A percentile compares a stretch with the other conserved stretches of the same genome.
Evolutionary conservation across 768 basidiomycete species (phyloP).

Genomic region (Lanmaoa pseudosensibilis): DNA sequence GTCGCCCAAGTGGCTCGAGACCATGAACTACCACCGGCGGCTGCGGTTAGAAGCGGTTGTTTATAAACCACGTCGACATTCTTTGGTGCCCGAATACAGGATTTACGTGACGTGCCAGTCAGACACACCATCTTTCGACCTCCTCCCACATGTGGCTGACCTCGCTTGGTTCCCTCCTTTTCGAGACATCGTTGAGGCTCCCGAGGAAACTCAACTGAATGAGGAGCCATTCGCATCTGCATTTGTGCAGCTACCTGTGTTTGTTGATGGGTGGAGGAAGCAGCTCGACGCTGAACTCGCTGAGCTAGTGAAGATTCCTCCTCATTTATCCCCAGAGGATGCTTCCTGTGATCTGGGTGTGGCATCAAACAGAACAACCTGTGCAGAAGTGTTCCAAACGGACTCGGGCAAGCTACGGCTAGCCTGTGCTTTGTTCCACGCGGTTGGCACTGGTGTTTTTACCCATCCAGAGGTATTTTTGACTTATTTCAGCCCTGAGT

Average conservation of each 20-base stretch:
- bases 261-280: slow-evolving; percentile 6
- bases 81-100: neutral
- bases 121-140: neutral
- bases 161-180: slow-evolving; percentile 7
- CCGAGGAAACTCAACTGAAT: neutral
- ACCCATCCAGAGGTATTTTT: neutral
- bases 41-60: neutral
- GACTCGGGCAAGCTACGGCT: neutral
- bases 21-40: neutral
- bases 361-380: neutral
- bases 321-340: neutral
- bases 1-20: neutral
- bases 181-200: neutral
- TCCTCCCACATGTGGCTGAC: slow-evolving; percentile 6
- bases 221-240: neutral
- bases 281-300: slow-evolving; percentile 3
- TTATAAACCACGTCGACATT: neutral
- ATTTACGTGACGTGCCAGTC: neutral
- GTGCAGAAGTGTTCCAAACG: too few species aligned
- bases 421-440: slow-evolving; percentile 6
- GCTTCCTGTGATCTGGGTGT: neutral
- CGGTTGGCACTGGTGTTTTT: neutral
- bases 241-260: slow-evolving; percentile 1
- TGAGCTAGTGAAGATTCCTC: neutral
- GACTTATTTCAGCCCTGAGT: neutral